These are phyloP conservation scores for Kandelia obovata DNA, from an alignment of 345 rosid species.

Conservation along the genomic window DNA sequence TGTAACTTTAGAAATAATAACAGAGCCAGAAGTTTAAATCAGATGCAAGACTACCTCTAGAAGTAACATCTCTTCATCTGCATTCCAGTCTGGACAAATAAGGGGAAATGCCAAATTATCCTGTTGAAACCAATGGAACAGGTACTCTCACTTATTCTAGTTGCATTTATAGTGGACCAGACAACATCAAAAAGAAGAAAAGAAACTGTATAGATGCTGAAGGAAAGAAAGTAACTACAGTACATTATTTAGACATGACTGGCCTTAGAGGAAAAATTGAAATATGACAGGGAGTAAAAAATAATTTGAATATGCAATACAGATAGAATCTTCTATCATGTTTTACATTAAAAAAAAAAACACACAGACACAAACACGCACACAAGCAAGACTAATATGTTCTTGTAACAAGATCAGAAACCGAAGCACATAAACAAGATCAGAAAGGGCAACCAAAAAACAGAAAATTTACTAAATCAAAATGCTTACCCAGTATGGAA, in stretches of 20 bases:
- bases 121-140: slow-evolving; percentile 37
- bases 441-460: too few species aligned
- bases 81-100: slow-evolving; percentile 88
- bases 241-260: not conserved
- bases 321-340: not conserved
- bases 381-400: too few species aligned
- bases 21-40: not conserved
- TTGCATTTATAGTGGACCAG: not conserved
- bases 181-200: not conserved
- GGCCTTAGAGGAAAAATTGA: not conserved
- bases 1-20: too few species aligned
- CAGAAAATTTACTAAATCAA: too few species aligned
- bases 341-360: too few species aligned
- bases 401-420: too few species aligned
- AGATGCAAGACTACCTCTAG: slow-evolving; percentile 62
- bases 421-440: too few species aligned
- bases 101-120: slow-evolving; percentile 92
- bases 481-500: too few species aligned
- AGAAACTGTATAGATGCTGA: not conserved
- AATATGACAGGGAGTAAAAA: not conserved
- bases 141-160: not conserved
- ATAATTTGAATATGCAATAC: not conserved
- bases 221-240: not conserved
- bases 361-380: too few species aligned
- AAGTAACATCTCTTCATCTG: slow-evolving; percentile 89